phyloP scores from a whole-genome alignment of 208 protist species.

The Wallacemonas sp. region DNA sequence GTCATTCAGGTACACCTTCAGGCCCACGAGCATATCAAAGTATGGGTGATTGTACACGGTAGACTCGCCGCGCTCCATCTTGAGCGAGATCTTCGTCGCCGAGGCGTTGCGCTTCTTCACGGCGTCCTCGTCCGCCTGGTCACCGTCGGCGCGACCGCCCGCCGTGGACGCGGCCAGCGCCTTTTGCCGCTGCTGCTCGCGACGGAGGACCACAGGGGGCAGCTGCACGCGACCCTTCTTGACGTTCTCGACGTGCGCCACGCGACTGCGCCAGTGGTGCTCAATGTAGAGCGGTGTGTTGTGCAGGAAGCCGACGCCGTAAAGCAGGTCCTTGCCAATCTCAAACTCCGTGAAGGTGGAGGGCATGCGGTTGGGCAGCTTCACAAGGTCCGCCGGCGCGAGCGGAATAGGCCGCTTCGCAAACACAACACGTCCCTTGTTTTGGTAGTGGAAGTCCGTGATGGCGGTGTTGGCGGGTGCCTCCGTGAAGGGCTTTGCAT shows the following conservation, averaged over 20 bases:
- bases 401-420: slow-evolving; percentile 46
- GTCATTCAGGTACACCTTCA: slow-evolving; percentile 66
- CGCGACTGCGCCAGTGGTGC: slow-evolving; percentile 69
- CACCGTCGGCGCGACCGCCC: neutral
- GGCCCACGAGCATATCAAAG: slow-evolving; percentile 60
- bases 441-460: slow-evolving; percentile 51
- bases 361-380: slow-evolving; percentile 42
- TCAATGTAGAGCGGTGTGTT: slow-evolving; percentile 72
- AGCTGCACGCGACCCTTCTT: slow-evolving; percentile 25
- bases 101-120: neutral
- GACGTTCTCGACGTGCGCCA: slow-evolving; percentile 47
- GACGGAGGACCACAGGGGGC: slow-evolving; percentile 24
- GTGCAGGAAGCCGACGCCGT: slow-evolving; percentile 75
- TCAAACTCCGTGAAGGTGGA: slow-evolving; percentile 32
- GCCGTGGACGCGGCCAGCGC: slow-evolving; percentile 7
- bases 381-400: slow-evolving; percentile 35
- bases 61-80: slow-evolving; percentile 33
- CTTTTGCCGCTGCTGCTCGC: slow-evolving; percentile 19
- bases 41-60: slow-evolving; percentile 57
- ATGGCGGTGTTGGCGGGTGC: slow-evolving; percentile 28
- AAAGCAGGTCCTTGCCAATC: slow-evolving; percentile 63
- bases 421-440: slow-evolving; percentile 66
- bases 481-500: slow-evolving; percentile 48
- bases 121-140: slow-evolving; percentile 7
- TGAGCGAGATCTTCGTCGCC: slow-evolving; percentile 10